A percentile compares a stretch with the other conserved stretches of the same genome.
These are phyloP conservation scores for Ophiostoma tasmaniense DNA, from an alignment of 2,329 filamentous ascomycete species.

Conservation along the genomic window DNA sequence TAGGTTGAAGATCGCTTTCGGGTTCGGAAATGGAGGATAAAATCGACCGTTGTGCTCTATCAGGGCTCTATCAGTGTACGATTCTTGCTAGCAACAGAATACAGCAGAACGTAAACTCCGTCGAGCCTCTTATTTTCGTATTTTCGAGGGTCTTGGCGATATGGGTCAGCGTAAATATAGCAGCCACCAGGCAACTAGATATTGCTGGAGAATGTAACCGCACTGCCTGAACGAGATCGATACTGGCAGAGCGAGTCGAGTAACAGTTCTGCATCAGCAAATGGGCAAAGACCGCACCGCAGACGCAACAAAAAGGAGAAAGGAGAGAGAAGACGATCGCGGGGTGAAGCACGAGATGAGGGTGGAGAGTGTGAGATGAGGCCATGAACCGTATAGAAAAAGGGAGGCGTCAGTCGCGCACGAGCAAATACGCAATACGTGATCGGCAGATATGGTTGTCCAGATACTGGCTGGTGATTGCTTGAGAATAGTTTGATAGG, in stretches of 20 bases:
- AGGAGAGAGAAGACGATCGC: background rate
- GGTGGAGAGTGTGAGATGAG: constrained; percentile 5
- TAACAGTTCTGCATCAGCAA: background rate
- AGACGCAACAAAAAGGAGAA: background rate
- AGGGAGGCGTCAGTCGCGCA: background rate
- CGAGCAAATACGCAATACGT: background rate
- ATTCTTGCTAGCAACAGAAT: background rate
- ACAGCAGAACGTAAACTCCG: background rate
- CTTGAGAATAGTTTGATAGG: background rate
- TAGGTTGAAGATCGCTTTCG: background rate
- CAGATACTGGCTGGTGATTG: background rate
- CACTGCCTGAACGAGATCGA: background rate
- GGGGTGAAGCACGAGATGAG: background rate
- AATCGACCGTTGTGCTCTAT: background rate
- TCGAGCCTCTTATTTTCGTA: background rate
- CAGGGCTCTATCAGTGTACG: background rate
- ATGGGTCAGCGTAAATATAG: background rate
- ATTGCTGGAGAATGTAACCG: background rate
- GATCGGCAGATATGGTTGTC: background rate
- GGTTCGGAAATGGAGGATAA: background rate
- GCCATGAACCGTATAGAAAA: background rate
- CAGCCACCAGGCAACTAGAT: background rate
- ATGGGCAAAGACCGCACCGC: background rate
- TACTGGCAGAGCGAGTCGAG: background rate
- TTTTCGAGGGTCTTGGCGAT: background rate